A percentile compares a stretch with the other conserved stretches of the same genome.
phyloP scores from a whole-genome alignment of 2,329 filamentous ascomycete genomes.

The Furcasterigmium furcatum region DNA sequence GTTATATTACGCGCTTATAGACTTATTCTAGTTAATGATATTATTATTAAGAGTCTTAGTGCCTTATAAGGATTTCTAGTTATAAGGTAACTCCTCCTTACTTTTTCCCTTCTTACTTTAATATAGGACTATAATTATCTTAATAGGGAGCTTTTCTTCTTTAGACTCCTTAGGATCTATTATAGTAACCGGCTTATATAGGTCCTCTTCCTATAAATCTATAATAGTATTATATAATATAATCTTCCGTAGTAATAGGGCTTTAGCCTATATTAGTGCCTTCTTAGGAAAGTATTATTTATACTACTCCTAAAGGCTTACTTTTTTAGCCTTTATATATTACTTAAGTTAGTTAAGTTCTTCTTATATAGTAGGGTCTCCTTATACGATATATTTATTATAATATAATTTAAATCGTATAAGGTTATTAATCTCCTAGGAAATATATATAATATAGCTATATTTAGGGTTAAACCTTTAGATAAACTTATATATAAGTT shows the following conservation, averaged over 20 bases:
- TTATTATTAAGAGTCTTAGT: background rate
- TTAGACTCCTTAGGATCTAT: background rate
- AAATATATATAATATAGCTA: background rate
- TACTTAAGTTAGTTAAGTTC: too few species aligned
- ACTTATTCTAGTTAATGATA: background rate
- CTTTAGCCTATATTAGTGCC: background rate
- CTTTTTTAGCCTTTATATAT: background rate
- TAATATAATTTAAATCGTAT: background rate
- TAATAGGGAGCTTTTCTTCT: background rate
- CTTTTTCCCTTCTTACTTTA: background rate
- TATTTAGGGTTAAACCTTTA: background rate
- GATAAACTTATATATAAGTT: background rate
- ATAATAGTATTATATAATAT: background rate
- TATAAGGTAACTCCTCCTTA: background rate
- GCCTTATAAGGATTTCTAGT: conserved; percentile 1
- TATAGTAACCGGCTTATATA: background rate
- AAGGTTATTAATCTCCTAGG: background rate
- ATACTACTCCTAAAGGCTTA: background rate
- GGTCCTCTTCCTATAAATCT: background rate
- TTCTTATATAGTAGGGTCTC: too few species aligned
- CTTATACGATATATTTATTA: background rate
- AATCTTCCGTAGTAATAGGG: background rate
- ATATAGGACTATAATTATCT: background rate
- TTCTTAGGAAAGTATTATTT: background rate
- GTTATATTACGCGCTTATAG: background rate